Base-by-base conservation (phyloP, 2,329 filamentous ascomycete species). In the Escovopsis sp. region DNA sequence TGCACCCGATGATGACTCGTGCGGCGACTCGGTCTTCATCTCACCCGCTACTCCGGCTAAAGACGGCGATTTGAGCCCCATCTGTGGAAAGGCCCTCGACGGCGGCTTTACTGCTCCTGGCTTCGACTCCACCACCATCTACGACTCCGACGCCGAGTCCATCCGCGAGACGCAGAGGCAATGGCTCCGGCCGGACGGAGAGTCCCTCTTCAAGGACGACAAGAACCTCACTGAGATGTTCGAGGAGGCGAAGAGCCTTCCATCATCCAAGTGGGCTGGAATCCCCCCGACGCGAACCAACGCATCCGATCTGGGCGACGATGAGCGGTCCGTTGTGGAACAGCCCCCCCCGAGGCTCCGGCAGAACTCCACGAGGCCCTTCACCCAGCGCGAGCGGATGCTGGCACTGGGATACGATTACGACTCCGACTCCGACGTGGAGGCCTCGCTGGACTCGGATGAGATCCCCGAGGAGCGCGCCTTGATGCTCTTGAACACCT, bases 191-290 rank as follows among this genome's bases (percentile, higher is more conserved):
- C 54, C 55, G 11, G 55, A 56, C 15, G 63, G 64, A 35, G 59
- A 64, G 37, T 54, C 57, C 5, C 51, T 66, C 0, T 47, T 66
- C 0, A 64, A 65, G 44, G 52, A 51, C 10, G 54, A 61, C 9
- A 41, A 36, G 0, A 53, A 60, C 40, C 50, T 67, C 1, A 64
- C 52, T 4, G 51, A 52, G n/a, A 42, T 56, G n/a, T 51, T 52
- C 14, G 43, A 48, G 2, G 27, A 38, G 7, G 8, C 33, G 1
- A 35, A 35, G 7, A 40, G 15, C n/a, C 34, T 42, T 11, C n/a
- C 41, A 14, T 37, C 39, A 12, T 40, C 38, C 4, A 39, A 42
- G 10, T 41, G 43, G 30, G 37, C 42, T 2, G 44, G 39, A 0
- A 30, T 31, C 8, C 27, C 41, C 8, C 38, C 14, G 20, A 24